These are phyloP conservation scores for Nicotiana knightiana DNA, from an alignment of 257 asterid species.

Conservation along the genomic window DNA sequence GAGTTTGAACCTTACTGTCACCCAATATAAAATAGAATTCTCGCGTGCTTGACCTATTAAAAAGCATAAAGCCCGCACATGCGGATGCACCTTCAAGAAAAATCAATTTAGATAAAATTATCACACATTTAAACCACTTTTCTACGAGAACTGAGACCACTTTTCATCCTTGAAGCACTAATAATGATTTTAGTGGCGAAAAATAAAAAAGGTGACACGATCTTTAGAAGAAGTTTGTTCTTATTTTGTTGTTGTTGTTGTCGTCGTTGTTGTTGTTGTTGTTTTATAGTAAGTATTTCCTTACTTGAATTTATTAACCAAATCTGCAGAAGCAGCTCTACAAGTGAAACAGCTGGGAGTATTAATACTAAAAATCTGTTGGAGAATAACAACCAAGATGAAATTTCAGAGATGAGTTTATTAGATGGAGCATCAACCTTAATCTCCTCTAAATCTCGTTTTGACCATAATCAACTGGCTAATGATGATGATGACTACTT, in stretches of 20 bases:
- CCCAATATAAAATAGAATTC: no score
- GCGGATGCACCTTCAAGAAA: no score
- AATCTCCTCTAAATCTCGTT: constrained; percentile 1
- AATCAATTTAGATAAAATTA: no score
- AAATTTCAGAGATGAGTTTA: constrained; percentile 1
- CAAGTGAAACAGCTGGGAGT: neutral
- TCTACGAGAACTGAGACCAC: neutral
- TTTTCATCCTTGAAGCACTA: neutral
- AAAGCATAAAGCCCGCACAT: no score
- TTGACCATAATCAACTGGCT: neutral
- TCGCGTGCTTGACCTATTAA: no score
- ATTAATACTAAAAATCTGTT: neutral
- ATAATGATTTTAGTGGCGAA: neutral
- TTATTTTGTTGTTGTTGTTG: no score
- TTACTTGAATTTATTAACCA: neutral
- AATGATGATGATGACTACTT: neutral
- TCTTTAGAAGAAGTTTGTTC: neutral
- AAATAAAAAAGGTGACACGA: neutral
- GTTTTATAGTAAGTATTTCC: no score
- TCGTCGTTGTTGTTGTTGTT: no score
- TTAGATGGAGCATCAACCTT: neutral
- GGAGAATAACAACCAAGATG: neutral
- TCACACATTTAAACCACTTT: neutral
- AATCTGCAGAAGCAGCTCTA: neutral
- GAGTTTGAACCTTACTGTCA: no score